Evolutionary conservation across 495 filamentous ascomycete species (phyloP), one percentile per base, ranked within the genome.

Genomic region (Cenococcum geophilum): DNA sequence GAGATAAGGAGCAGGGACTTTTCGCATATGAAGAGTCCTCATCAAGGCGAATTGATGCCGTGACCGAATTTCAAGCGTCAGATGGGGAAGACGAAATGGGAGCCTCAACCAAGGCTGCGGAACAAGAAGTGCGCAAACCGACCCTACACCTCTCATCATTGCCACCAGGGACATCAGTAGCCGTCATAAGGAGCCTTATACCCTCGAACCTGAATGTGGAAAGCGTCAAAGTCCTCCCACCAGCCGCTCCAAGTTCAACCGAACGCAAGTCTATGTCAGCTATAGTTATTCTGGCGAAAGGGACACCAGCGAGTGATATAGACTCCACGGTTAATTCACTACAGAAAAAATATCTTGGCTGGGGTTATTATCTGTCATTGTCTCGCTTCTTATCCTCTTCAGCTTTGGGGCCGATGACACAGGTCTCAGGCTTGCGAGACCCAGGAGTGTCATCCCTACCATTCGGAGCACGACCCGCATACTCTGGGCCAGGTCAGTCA

Each of bases 311-410:
- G 5, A 86, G 85, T 36, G 89, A 96, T 52, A 95, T 97, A 27
- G 92, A 97, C 68, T 78, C 82, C 22, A 80, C 85, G 1, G 88
- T 95, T 34, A 89, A 85, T 66, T 69, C 80, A 0, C 76, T 97
- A 25, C 90, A 96, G 59, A 91, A 95, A 43, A 83, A 81, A 62
- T 97, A 97, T 70, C 79, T 97, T 14, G 92, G 92, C 14, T 88
- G 80, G 66, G 92, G 92, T 0, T 93, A 88, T 73, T 90, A 92
- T 73, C 77, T 97, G 4, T 83, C 82, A 4, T 76, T 96, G 37
- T 86, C 89, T 37, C 80, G 91, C 22, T 87, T 93, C 74, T 83
- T 96, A 20, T 93, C 92, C 4, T 95, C 92, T 1, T 85, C 89
- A 14, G 88, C 87, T 5, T 80, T 89, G 10, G 76, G 80, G 11